Percentiles rank a stretch among this genome's conserved stretches.
Evolutionary conservation across 805 yeast species (phyloP).

Genomic region (Alloascoidea africana): DNA sequence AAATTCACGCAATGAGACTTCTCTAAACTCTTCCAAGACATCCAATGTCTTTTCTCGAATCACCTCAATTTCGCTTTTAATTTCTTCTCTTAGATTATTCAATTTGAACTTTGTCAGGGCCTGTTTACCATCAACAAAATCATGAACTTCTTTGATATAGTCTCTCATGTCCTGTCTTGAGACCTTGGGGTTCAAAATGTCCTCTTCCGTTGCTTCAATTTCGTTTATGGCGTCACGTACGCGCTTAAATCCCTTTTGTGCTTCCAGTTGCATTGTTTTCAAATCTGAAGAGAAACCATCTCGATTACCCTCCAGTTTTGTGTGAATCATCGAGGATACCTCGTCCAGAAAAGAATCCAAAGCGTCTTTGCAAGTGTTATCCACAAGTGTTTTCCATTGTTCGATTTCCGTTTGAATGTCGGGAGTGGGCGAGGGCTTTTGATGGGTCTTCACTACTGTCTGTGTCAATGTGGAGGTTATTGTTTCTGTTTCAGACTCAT

Average conservation of each 20-base stretch:
- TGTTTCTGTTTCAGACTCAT: neutral
- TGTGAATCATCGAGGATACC: no score
- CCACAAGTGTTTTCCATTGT: constrained; percentile 11
- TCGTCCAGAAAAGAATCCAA: constrained; percentile 11
- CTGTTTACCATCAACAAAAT: neutral
- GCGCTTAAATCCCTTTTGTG: neutral
- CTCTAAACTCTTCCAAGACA: constrained; percentile 32
- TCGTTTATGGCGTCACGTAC: neutral
- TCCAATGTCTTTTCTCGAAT: constrained; percentile 22
- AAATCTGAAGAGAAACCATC: constrained; percentile 6
- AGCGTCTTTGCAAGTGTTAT: constrained; percentile 11
- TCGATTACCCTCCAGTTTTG: no score
- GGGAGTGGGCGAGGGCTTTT: neutral
- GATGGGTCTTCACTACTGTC: neutral
- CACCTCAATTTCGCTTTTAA: constrained; percentile 10
- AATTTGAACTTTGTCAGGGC: neutral
- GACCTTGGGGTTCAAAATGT: neutral
- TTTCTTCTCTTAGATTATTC: constrained; percentile 3
- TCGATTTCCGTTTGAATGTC: no score
- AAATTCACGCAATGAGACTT: constrained; percentile 26
- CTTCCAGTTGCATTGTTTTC: neutral
- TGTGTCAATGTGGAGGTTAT: neutral
- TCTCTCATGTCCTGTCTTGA: constrained; percentile 1
- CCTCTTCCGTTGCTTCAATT: neutral
- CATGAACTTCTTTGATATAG: neutral